A percentile compares a stretch with the other conserved stretches of the same genome.
phyloP scores from a whole-genome alignment of 768 basidiomycete species.

The Rhizopogon vulgaris region DNA sequence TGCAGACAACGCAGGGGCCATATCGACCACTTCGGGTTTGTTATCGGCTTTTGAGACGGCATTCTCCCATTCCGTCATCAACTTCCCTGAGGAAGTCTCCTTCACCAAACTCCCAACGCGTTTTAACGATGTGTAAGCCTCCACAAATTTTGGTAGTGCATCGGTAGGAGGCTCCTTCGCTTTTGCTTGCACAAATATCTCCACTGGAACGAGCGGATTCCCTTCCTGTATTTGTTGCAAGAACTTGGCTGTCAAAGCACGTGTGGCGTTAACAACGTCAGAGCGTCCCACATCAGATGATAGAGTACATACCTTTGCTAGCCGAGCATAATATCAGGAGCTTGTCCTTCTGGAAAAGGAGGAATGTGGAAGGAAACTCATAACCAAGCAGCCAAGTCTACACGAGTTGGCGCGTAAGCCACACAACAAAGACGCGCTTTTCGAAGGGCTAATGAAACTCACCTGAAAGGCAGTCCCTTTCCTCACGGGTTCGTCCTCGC shows the following conservation, averaged over 20 bases:
- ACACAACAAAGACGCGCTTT: not conserved
- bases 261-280: conserved; percentile 5
- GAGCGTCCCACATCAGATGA: conserved; percentile 2
- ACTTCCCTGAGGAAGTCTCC: conserved; percentile 80
- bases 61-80: conserved; percentile 81
- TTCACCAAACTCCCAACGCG: conserved; percentile 75
- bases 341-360: conserved; percentile 75
- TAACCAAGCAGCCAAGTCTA: conserved; percentile 97
- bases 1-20: conserved; percentile 66
- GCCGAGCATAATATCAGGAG: conserved; percentile 80
- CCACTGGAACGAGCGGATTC: conserved; percentile 54
- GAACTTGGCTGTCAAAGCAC: conserved; percentile 62
- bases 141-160: conserved; percentile 63
- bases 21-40: conserved; percentile 76
- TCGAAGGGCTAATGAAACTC: conserved; percentile 14
- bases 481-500: conserved; percentile 85
- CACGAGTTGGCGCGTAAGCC: conserved; percentile 5
- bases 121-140: conserved; percentile 51
- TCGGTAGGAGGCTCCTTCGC: conserved; percentile 74
- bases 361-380: conserved; percentile 92
- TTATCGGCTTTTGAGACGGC: conserved; percentile 45
- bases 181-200: conserved; percentile 74
- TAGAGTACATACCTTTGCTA: conserved; percentile 63
- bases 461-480: conserved; percentile 94
- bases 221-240: conserved; percentile 68